A percentile compares a stretch with the other conserved stretches of the same genome.
These are phyloP conservation scores for Debaryomyces nepalensis DNA, from an alignment of 1,139 yeast species.

Conservation along the genomic window DNA sequence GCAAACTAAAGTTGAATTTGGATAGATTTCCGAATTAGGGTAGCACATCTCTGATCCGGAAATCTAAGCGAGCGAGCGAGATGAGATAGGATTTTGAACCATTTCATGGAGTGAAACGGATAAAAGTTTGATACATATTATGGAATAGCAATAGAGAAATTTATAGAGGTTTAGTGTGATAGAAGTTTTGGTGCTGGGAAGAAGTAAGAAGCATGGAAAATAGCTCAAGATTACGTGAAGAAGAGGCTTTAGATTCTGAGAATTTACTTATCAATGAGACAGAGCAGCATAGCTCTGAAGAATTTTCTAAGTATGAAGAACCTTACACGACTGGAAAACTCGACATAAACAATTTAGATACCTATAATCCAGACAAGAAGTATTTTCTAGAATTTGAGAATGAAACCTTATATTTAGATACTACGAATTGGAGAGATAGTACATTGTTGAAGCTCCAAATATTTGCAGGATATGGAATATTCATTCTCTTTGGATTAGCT, in stretches of 20 bases:
- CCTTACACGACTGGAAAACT: neutral
- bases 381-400: conserved; percentile 30
- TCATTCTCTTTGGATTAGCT: conserved; percentile 54
- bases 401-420: conserved; percentile 35
- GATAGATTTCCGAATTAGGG: neutral
- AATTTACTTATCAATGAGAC: conserved; percentile 11
- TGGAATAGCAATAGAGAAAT: neutral
- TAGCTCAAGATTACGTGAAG: too few species aligned
- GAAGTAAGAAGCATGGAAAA: too few species aligned
- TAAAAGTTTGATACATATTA: neutral
- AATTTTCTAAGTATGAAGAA: neutral
- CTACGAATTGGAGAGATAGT: conserved; percentile 48
- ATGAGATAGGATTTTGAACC: conserved; percentile 4
- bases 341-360: neutral
- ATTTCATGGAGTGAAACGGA: neutral
- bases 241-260: conserved; percentile 4
- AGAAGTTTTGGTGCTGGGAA: too few species aligned
- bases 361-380: neutral
- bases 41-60: too few species aligned
- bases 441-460: conserved; percentile 44
- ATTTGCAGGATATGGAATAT: conserved; percentile 37
- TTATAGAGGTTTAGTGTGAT: neutral
- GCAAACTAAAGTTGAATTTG: too few species aligned
- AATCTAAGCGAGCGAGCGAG: too few species aligned
- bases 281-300: neutral